Evolutionary conservation across 2,329 filamentous ascomycete species (phyloP).

Genomic region (Drechmeria coniospora): DNA sequence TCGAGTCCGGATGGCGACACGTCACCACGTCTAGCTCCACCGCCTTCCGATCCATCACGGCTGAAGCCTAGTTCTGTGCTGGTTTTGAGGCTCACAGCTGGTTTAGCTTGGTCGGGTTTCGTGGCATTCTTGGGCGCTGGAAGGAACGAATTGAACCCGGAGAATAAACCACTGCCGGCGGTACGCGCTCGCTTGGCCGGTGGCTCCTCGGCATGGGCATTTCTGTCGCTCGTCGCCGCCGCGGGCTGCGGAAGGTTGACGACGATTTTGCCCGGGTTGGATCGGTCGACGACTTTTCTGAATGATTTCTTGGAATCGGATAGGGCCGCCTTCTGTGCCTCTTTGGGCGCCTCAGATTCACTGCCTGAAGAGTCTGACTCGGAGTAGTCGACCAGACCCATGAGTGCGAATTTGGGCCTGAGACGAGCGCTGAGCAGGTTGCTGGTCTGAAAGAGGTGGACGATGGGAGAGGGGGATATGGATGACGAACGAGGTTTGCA

Average conservation of each 20-base stretch:
- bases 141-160: conserved; percentile 73
- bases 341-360: conserved; percentile 27
- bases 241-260: conserved; percentile 51
- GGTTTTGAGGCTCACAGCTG: conserved; percentile 57
- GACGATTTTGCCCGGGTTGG: conserved; percentile 70
- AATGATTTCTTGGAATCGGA: conserved; percentile 42
- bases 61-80: conserved; percentile 71
- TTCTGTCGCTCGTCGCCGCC: conserved; percentile 27
- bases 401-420: conserved; percentile 27
- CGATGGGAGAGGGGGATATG: too few relatives aligned
- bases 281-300: conserved; percentile 67
- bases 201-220: conserved; percentile 18
- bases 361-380: conserved; percentile 68
- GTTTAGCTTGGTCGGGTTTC: conserved; percentile 15
- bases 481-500: too few relatives aligned
- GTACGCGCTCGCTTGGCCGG: conserved; percentile 58
- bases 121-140: conserved; percentile 58
- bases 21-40: too few relatives aligned
- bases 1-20: too few relatives aligned
- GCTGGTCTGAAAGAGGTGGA: too few relatives aligned
- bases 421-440: conserved; percentile 1
- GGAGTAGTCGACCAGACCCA: conserved; percentile 67
- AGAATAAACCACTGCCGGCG: conserved; percentile 44
- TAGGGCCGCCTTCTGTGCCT: conserved; percentile 11
- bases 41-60: too few relatives aligned